phyloP scores from a whole-genome alignment of 1,139 yeast species.

The Yamadazyma trypodendri region DNA sequence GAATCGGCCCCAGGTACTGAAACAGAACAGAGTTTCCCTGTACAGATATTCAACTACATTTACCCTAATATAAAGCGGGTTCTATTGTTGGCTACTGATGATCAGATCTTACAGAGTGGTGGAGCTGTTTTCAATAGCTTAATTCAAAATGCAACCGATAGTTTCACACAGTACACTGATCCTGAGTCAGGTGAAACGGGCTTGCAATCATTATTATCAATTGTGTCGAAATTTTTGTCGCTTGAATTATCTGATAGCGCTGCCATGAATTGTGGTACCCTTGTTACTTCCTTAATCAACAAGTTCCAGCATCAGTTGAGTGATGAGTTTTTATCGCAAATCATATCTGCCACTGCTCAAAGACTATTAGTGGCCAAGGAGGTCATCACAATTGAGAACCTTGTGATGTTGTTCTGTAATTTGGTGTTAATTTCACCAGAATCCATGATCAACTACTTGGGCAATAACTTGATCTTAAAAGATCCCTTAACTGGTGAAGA shows the following conservation, averaged over 20 bases:
- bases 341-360: conserved; percentile 70
- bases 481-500: conserved; percentile 23
- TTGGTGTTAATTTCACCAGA: conserved; percentile 60
- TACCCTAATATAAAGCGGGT: conserved; percentile 55
- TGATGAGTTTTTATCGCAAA: conserved; percentile 49
- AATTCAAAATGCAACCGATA: conserved; percentile 49
- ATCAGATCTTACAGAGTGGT: conserved; percentile 74
- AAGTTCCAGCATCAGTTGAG: conserved; percentile 56
- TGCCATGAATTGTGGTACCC: conserved; percentile 69
- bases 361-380: conserved; percentile 67
- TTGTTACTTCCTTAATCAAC: conserved; percentile 63
- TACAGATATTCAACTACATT: conserved; percentile 45
- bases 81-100: conserved; percentile 61
- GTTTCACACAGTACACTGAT: conserved; percentile 40
- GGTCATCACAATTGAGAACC: conserved; percentile 70
- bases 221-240: conserved; percentile 69
- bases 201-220: conserved; percentile 51
- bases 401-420: conserved; percentile 74
- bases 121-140: conserved; percentile 72
- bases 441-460: conserved; percentile 61
- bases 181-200: conserved; percentile 47
- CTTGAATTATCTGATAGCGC: conserved; percentile 77
- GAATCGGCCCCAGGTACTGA: conserved; percentile 33
- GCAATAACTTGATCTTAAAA: conserved; percentile 33
- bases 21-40: conserved; percentile 44